Percentiles rank a stretch among this genome's conserved stretches.
Conservation (phyloP, 2,329 filamentous ascomycete genomes). For the Neonectria faginata region DNA sequence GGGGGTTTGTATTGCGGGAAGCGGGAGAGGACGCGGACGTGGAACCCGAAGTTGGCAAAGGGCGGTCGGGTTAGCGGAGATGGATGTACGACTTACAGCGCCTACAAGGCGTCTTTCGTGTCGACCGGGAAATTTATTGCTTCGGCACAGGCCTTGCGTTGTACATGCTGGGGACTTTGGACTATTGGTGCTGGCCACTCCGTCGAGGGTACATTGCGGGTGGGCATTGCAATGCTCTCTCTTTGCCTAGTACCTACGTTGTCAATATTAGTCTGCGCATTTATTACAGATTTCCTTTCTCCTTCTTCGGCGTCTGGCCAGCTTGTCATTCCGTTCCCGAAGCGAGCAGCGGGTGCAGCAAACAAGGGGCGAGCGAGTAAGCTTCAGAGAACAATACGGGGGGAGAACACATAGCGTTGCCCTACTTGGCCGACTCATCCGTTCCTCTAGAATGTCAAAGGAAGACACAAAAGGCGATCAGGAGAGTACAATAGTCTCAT, state of each 20-base stretch:
- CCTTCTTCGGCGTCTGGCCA: not conserved
- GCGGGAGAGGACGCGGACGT: constrained; percentile 1
- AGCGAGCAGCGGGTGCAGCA: not conserved
- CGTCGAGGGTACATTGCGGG: not conserved
- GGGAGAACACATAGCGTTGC: not conserved
- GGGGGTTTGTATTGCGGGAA: not conserved
- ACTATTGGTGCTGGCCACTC: not conserved
- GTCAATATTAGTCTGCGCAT: no score
- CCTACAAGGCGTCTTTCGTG: not conserved
- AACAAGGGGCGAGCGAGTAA: not conserved
- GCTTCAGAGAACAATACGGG: not conserved
- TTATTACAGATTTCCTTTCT: no score
- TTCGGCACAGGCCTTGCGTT: not conserved
- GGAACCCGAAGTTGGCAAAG: not conserved
- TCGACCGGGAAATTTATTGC: constrained; percentile 5
- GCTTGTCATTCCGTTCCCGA: constrained; percentile 9
- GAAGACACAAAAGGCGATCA: not conserved
- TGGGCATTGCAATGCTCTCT: not conserved
- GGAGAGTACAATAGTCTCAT: not conserved
- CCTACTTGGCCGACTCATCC: not conserved
- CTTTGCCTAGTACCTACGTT: not conserved
- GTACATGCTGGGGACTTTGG: not conserved
- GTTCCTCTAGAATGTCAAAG: constrained; percentile 7
- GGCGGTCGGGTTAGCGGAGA: not conserved
- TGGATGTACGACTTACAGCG: not conserved